phyloP scores from a whole-genome alignment of 2,329 filamentous ascomycete genomes.

The Bipolaris sorokiniana region DNA sequence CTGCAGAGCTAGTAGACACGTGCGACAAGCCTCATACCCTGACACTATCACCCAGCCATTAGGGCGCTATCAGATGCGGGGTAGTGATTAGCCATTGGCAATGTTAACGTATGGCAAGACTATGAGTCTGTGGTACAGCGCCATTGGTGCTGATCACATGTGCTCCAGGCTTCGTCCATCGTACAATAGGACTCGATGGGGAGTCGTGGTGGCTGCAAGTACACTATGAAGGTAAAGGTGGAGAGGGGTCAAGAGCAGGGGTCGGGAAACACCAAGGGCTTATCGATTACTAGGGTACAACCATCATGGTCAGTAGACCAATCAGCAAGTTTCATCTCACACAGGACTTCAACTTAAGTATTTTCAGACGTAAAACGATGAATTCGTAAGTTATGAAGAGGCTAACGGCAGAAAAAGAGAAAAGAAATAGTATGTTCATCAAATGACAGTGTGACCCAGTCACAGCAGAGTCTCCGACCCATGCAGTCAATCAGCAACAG shows the following conservation, averaged over 20 bases:
- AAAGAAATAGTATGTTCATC: not conserved
- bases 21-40: not conserved
- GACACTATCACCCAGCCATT: not conserved
- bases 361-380: not conserved
- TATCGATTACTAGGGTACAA: not conserved
- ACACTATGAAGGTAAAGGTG: no score
- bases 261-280: not conserved
- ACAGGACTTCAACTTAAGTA: not conserved
- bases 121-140: not conserved
- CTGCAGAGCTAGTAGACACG: constrained; percentile 11
- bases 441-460: constrained; percentile 7
- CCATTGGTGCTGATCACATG: not conserved
- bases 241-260: not conserved
- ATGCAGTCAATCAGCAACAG: not conserved
- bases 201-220: not conserved
- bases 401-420: not conserved
- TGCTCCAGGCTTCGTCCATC: not conserved
- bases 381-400: constrained; percentile 1
- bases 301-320: not conserved
- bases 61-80: not conserved
- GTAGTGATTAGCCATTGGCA: not conserved
- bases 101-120: not conserved
- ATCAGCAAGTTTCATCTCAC: not conserved
- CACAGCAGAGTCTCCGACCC: not conserved
- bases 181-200: not conserved